Conservation (phyloP, 1,284 basidiomycete species). For the Blastosporella zonata region DNA sequence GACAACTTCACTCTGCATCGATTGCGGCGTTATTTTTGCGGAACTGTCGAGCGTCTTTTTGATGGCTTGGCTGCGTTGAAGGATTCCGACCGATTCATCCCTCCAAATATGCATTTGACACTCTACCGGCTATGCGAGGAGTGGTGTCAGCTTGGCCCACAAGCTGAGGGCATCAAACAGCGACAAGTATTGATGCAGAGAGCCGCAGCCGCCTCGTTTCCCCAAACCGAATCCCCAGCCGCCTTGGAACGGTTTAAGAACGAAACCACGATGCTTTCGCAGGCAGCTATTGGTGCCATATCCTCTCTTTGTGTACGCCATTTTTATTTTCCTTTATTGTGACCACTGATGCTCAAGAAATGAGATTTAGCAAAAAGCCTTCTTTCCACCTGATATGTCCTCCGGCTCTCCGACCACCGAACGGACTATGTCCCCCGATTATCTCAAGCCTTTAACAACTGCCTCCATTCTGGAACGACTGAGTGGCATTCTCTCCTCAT, state of each 20-base stretch:
- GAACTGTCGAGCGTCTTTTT: conserved; percentile 83
- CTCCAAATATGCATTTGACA: conserved; percentile 72
- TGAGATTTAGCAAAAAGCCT: conserved; percentile 61
- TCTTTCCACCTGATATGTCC: conserved; percentile 60
- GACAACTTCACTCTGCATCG: conserved; percentile 81
- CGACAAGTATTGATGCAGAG: conserved; percentile 76
- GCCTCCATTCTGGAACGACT: conserved; percentile 59
- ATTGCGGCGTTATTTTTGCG: conserved; percentile 87
- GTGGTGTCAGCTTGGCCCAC: conserved; percentile 87
- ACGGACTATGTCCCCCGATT: conserved; percentile 41
- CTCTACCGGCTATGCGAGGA: conserved; percentile 89
- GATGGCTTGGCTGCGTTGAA: conserved; percentile 72
- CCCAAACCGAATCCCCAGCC: conserved; percentile 46
- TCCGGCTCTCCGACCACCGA: conserved; percentile 60
- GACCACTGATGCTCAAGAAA: not conserved
- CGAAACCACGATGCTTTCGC: conserved; percentile 71
- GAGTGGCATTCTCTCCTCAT: conserved; percentile 62
- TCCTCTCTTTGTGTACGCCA: conserved; percentile 80
- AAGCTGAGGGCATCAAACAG: conserved; percentile 73
- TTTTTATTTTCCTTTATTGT: not conserved
- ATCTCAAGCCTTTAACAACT: conserved; percentile 52
- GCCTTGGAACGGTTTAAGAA: conserved; percentile 69
- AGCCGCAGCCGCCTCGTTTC: conserved; percentile 54
- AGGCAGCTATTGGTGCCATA: conserved; percentile 79
- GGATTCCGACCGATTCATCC: conserved; percentile 76